Evolutionary conservation across 495 filamentous ascomycete genomes (phyloP), one percentile per base, ranked within the genome.

Genomic region (Penicillium coprophilum): DNA sequence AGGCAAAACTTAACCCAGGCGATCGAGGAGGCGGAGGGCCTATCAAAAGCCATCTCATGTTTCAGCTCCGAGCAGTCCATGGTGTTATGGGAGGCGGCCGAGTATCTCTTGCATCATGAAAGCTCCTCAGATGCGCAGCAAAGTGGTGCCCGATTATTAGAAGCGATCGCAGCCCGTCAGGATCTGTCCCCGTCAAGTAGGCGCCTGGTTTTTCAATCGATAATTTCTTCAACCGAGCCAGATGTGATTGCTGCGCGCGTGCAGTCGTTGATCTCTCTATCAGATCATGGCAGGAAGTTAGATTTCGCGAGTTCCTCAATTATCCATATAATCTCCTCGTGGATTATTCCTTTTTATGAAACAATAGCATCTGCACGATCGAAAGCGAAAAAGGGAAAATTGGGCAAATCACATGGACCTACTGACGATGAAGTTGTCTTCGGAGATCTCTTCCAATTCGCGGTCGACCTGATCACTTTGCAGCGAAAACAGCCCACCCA

Each of bases 381-480:
- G 2, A 79, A 72, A 49, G 72, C 77, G 31, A 77, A 78, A 53
- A 86, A 84, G 57, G 75, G 67, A 27, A 87, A 84, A 58, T 65
- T 71, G 0, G 66, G 75, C 21, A 71, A 70, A 36, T 68, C 70
- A 17, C 74, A 80, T 34, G 79, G 78, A 6, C 56, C 70, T 11
- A 64, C 44, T 12, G 64, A 72, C 45, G 89, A 92, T 60, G 89
- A 90, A 57, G 81, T 79, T 44, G 84, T 82, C 60, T 73, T 96
- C 36, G 78, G 78, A 41, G 80, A 84, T 53, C 72, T 95, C 7
- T 88, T 96, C 62, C 77, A 82, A 46, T 88, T 91, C 45, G 79
- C 89, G 27, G 84, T 85, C n/a, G 85, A 91, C 63, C 74, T 94
- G 56, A 86, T 94, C 71, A 92, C 87, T 60, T 87, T 93, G 71